Evolutionary conservation across 331 rosid species (phyloP), one percentile per base, ranked within the genome.

Genomic region (Rosa hybrid): DNA sequence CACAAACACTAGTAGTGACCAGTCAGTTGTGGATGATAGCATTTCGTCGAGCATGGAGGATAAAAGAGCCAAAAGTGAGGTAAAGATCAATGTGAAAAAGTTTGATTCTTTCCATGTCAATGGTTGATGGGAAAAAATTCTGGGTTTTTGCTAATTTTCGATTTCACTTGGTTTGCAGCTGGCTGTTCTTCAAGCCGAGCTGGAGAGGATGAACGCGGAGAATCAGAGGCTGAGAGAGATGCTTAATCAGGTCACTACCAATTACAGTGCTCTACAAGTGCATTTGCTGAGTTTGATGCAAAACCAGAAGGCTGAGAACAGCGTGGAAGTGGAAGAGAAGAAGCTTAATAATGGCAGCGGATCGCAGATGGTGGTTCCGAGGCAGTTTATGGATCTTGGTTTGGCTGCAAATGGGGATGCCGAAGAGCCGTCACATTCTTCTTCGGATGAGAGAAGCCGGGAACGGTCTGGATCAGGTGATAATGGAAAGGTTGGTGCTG

Each of bases 301-400:
- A 48, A 82, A 27, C 17, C 86, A 81, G 41, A 89, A 89, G 81
- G 71, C 65, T 0, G 86, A 81, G 38, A 84, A 68, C 12, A 17
- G 63, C 38, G 65, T 16, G 41, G 59, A 50, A 42, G 38, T 46
- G 3, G 88, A 85, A 63, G 79, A 75, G 2, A 59, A 68, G 73
- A 68, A 68, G 44, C 34, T 18, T 3, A 45, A 14, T 34, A 84
- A 72, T 74, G 62, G 75, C 21, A 45, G 5, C 63, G 88, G 78
- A 77, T 78, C 82, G 6, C 21, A 12, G 6, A 48, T 54, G 18
- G 71, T 85, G 46, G 90, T 83, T 54, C 92, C 97, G 0, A 86
- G 95, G 74, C 86, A 89, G 54, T 90, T 91, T 59, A 87, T 89
- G 85, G 97, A 92, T 88, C 98, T 92, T 23, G 93, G 95, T 3